Base-by-base conservation (phyloP, 805 yeast genomes). In the Jamesozyma piceae region DNA sequence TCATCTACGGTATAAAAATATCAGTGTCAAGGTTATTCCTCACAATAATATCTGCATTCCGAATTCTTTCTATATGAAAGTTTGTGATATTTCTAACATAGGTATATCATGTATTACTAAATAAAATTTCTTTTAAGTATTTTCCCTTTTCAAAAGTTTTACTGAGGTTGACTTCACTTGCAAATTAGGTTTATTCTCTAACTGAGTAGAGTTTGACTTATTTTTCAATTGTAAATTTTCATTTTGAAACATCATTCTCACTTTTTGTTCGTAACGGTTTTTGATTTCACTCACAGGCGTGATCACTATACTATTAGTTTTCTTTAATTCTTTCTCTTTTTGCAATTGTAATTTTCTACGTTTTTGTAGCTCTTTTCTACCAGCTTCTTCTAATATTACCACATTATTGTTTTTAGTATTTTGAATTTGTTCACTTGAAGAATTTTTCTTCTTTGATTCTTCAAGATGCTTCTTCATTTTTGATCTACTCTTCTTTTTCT, bases 321-420 rank as follows among this genome's bases (percentile, higher is more conserved):
- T 32, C 18, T 32, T 32, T 17, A 13, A 5, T 32, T 43, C 47
- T 11, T 30, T 41, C 33, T 47, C 51, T 38, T 43, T 48, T 42
- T 48, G 49, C 39, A 47, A 43, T 28, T 50, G 46, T 24, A 51
- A 32, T 33, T 51, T 53, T 34, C 51, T 54, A 35, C 60, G 47
- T 43, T 55, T 53, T 38, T 52, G 55, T 31, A 60, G 35, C 32
- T 57, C 61, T 44, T 49, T 58, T 38, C 52, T 55, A 11, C 63
- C 62, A 15, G 62, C 63, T 13, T 57, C 62, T 33, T 58, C 64
- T 17, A 60, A 43, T 2, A 60, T 57, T 2, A 58, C 63, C 9
- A 55, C 47, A 35, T 58, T 58, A 15, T 55, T 51, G 37, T 54
- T 55, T 18, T 9, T 29, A 36, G 14, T 26, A 30, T 24, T 13